Conservation (phyloP, 148 eudicot genomes). For the Oxyria digyna region DNA sequence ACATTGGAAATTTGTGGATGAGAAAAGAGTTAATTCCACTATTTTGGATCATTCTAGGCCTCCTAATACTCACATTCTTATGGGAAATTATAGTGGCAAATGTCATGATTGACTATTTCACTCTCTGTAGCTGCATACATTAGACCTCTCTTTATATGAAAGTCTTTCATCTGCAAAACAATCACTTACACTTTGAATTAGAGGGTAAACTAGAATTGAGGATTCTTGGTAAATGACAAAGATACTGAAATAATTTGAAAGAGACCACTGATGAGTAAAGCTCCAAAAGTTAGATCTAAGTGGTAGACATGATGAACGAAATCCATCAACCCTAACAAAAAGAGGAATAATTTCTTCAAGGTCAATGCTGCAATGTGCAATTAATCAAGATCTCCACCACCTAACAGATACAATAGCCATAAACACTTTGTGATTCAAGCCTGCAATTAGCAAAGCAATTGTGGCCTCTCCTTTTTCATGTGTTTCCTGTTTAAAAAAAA, state of each 20-base stretch:
- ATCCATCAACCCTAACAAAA: conserved; percentile 3
- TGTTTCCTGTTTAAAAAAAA: background rate
- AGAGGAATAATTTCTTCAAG: background rate
- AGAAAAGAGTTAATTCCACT: background rate
- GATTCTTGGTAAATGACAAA: background rate
- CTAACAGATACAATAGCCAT: background rate
- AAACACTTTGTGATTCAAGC: background rate
- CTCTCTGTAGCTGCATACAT: background rate
- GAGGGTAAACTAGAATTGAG: background rate
- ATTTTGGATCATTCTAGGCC: background rate
- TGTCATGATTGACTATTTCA: background rate
- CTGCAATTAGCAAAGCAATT: background rate
- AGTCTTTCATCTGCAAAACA: background rate
- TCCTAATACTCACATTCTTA: background rate
- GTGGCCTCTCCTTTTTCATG: background rate
- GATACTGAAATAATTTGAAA: background rate
- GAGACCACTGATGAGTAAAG: background rate
- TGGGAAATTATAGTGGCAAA: background rate
- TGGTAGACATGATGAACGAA: conserved; percentile 5
- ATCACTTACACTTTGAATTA: no score
- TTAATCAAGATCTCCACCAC: background rate
- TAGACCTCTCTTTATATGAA: background rate
- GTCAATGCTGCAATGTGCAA: background rate
- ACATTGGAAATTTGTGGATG: no score
- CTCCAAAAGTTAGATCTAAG: background rate